Percentiles rank a stretch among this genome's conserved stretches.
These are phyloP conservation scores for Hanseniaspora mollemarum DNA, from an alignment of 805 yeast species.

Conservation along the genomic window DNA sequence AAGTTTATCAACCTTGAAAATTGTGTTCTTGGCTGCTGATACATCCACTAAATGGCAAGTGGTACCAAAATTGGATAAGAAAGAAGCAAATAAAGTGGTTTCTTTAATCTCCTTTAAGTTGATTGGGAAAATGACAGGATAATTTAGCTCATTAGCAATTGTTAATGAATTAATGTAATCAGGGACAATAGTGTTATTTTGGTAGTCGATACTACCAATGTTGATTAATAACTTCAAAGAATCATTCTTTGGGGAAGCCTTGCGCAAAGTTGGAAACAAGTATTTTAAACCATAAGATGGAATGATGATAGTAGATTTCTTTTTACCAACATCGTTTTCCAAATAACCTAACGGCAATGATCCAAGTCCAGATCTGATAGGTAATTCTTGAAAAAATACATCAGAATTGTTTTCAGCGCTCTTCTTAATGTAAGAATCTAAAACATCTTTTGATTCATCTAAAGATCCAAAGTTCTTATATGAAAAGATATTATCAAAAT, in stretches of 20 bases:
- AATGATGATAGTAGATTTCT: slow-evolving; percentile 39
- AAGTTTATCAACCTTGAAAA: slow-evolving; percentile 1
- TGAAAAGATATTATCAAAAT: slow-evolving; percentile 47
- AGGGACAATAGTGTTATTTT: slow-evolving; percentile 40
- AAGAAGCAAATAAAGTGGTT: slow-evolving; percentile 51
- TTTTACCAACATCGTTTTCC: slow-evolving; percentile 25
- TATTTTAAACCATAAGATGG: slow-evolving; percentile 58
- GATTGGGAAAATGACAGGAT: slow-evolving; percentile 61
- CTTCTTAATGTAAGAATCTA: slow-evolving; percentile 46
- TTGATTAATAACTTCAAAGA: slow-evolving; percentile 50
- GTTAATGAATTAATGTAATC: slow-evolving; percentile 53
- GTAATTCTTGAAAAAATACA: slow-evolving; percentile 34
- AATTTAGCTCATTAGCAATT: slow-evolving; percentile 50
- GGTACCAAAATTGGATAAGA: slow-evolving; percentile 45
- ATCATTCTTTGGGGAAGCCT: slow-evolving; percentile 29
- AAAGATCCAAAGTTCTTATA: slow-evolving; percentile 58
- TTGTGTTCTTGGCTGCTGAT: slow-evolving; percentile 30
- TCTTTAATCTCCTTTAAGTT: slow-evolving; percentile 54
- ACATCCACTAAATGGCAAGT: slow-evolving; percentile 75
- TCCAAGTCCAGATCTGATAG: slow-evolving; percentile 78
- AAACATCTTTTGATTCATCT: slow-evolving; percentile 30
- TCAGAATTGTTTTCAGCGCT: slow-evolving; percentile 36
- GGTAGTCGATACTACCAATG: slow-evolving; percentile 65
- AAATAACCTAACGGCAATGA: slow-evolving; percentile 65
- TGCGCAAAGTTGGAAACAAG: slow-evolving; percentile 50